These are phyloP conservation scores for Suillus americanus DNA, from an alignment of 768 basidiomycete genomes.

Conservation along the genomic window DNA sequence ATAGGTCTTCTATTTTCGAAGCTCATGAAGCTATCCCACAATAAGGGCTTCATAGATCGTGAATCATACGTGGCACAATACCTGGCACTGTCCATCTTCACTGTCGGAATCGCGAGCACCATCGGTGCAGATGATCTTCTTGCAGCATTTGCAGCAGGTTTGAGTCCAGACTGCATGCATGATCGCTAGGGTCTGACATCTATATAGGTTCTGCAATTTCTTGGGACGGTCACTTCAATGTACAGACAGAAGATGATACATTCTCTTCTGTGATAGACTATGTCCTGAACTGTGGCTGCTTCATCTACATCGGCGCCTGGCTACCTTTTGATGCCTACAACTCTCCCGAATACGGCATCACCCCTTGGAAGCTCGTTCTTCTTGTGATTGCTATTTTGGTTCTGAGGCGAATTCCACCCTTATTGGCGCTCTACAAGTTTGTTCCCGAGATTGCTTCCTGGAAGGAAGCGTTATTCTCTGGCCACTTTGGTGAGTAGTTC, in stretches of 20 bases:
- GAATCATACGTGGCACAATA: conserved; percentile 90
- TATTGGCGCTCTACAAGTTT: conserved; percentile 76
- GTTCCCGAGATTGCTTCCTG: conserved; percentile 86
- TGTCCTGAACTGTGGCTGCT: conserved; percentile 77
- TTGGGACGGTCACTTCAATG: conserved; percentile 86
- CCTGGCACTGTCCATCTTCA: conserved; percentile 69
- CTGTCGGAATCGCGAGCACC: conserved; percentile 74
- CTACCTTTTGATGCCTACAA: conserved; percentile 65
- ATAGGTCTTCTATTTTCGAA: conserved; percentile 67
- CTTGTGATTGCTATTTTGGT: conserved; percentile 68
- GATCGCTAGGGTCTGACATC: conserved; percentile 2
- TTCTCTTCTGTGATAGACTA: conserved; percentile 93
- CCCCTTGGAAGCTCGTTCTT: conserved; percentile 68
- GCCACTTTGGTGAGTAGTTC: conserved; percentile 73
- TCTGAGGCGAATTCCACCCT: conserved; percentile 77
- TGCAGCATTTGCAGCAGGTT: conserved; percentile 84
- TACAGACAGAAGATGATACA: conserved; percentile 76
- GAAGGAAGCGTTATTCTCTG: conserved; percentile 86
- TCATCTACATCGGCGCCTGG: conserved; percentile 89
- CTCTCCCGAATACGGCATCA: conserved; percentile 55
- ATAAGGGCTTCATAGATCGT: conserved; percentile 64
- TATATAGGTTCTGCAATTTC: conserved; percentile 80
- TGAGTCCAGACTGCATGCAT: conserved; percentile 9
- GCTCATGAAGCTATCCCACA: conserved; percentile 70
- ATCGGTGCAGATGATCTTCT: conserved; percentile 87